Evolutionary conservation across 2,329 filamentous ascomycete species (phyloP).

Genomic region (Tolypocladium inflatum): DNA sequence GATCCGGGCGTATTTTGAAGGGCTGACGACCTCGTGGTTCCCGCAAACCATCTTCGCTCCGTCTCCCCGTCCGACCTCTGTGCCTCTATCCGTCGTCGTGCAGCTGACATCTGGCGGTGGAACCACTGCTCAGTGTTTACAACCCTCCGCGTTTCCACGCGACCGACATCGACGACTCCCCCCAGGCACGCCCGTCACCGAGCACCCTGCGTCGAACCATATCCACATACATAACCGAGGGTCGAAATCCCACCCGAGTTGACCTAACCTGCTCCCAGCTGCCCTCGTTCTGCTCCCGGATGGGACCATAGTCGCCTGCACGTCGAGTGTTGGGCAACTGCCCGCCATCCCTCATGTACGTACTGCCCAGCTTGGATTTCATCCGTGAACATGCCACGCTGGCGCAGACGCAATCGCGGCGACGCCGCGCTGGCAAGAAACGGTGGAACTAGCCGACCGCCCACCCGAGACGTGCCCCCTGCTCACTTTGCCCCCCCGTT

Average conservation of each 20-base stretch:
- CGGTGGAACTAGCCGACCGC: neutral
- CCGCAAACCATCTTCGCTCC: neutral
- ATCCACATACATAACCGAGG: neutral
- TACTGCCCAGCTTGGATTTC: slow-evolving; percentile 1
- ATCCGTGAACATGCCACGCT: neutral
- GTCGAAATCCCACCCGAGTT: neutral
- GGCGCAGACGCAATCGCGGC: neutral
- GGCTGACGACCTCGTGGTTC: slow-evolving; percentile 5
- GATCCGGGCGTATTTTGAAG: slow-evolving; percentile 10
- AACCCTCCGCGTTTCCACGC: neutral
- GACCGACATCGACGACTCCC: neutral
- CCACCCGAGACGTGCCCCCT: neutral
- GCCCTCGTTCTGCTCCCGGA: slow-evolving; percentile 6
- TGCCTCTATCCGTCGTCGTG: neutral
- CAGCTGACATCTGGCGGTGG: neutral
- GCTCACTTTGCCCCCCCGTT: slow-evolving; percentile 3
- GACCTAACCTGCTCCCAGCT: neutral
- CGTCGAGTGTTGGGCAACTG: slow-evolving; percentile 9
- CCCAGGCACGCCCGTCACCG: neutral
- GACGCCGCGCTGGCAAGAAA: neutral
- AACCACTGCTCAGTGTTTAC: neutral
- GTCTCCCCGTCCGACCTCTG: neutral
- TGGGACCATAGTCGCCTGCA: slow-evolving; percentile 7
- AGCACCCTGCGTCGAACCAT: neutral
- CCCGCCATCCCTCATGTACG: slow-evolving; percentile 14